Conservation (phyloP, 2,329 filamentous ascomycete species). For the Microcyclospora pomicola region DNA sequence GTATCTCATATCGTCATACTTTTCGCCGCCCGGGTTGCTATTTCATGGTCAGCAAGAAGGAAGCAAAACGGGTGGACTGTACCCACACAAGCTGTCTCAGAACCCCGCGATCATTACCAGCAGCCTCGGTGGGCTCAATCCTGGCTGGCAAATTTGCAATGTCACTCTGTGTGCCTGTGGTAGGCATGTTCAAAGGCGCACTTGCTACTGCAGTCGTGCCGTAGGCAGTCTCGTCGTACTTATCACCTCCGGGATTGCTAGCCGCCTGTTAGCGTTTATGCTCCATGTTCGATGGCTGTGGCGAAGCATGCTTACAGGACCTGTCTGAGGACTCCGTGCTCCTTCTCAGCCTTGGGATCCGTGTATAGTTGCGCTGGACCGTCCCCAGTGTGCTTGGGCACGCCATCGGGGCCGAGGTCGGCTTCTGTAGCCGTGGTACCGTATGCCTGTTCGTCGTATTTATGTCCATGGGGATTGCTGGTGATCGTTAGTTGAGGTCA, state of each 20-base stretch:
- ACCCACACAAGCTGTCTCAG: slow-evolving; percentile 9
- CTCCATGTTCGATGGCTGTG: background rate
- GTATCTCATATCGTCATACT: slow-evolving; percentile 8
- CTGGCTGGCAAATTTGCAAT: background rate
- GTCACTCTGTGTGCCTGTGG: slow-evolving; percentile 1
- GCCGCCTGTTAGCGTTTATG: background rate
- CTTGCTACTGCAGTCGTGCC: slow-evolving; percentile 9
- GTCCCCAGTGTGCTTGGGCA: too few relatives aligned
- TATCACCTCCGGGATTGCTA: slow-evolving; percentile 13
- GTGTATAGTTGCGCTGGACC: too few relatives aligned
- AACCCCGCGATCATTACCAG: slow-evolving; percentile 4
- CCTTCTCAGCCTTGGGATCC: background rate
- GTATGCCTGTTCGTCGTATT: slow-evolving; percentile 7
- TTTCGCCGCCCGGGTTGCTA: slow-evolving; percentile 7
- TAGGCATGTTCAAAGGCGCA: slow-evolving; percentile 1
- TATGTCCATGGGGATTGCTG: slow-evolving; percentile 7
- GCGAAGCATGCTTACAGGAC: slow-evolving; percentile 1
- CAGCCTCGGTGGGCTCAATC: background rate
- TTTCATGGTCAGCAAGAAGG: too few relatives aligned
- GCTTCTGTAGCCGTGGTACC: background rate
- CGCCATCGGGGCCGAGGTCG: too few relatives aligned
- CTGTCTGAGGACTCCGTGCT: slow-evolving; percentile 2
- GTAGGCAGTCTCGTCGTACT: slow-evolving; percentile 11
- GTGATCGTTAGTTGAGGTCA: background rate
- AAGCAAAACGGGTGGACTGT: too few relatives aligned